Percentiles rank a stretch among this genome's conserved stretches.
Evolutionary conservation across 2,329 filamentous ascomycete genomes (phyloP).

Genomic region (Fusarium ramigenum): DNA sequence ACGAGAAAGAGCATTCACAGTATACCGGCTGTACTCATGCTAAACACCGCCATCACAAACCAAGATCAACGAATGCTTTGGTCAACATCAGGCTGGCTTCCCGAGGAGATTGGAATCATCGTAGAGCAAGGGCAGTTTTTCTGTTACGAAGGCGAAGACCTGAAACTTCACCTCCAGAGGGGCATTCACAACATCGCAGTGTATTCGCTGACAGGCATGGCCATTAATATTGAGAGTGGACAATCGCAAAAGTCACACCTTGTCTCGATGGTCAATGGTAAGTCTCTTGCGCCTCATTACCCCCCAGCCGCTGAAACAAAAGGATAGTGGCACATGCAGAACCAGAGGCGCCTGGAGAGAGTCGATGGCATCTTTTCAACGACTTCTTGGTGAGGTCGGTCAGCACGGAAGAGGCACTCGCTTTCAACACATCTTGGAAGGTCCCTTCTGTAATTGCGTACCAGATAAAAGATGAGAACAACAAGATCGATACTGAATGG

Average conservation of each 20-base stretch:
- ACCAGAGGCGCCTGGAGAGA: slow-evolving; percentile 65
- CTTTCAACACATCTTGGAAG: slow-evolving; percentile 93
- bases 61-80: slow-evolving; percentile 83
- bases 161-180: slow-evolving; percentile 81
- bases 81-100: slow-evolving; percentile 90
- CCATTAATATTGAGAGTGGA: slow-evolving; percentile 87
- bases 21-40: slow-evolving; percentile 85
- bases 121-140: slow-evolving; percentile 91
- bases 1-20: slow-evolving; percentile 86
- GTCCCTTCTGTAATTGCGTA: slow-evolving; percentile 87
- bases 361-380: slow-evolving; percentile 95
- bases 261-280: slow-evolving; percentile 88
- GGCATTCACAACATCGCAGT: slow-evolving; percentile 84
- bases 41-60: slow-evolving; percentile 81
- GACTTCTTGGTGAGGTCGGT: slow-evolving; percentile 91
- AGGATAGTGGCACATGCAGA: slow-evolving; percentile 71
- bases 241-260: slow-evolving; percentile 89
- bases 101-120: slow-evolving; percentile 92
- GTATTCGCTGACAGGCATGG: slow-evolving; percentile 90
- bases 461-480: slow-evolving; percentile 82
- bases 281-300: not conserved
- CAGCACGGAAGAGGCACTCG: slow-evolving; percentile 82
- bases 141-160: slow-evolving; percentile 92
- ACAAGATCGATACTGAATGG: slow-evolving; percentile 87
- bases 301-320: slow-evolving; percentile 37